Percentiles rank a stretch among this genome's conserved stretches.
phyloP scores from a whole-genome alignment of 495 filamentous ascomycete species.

The Penicillium canariense region DNA sequence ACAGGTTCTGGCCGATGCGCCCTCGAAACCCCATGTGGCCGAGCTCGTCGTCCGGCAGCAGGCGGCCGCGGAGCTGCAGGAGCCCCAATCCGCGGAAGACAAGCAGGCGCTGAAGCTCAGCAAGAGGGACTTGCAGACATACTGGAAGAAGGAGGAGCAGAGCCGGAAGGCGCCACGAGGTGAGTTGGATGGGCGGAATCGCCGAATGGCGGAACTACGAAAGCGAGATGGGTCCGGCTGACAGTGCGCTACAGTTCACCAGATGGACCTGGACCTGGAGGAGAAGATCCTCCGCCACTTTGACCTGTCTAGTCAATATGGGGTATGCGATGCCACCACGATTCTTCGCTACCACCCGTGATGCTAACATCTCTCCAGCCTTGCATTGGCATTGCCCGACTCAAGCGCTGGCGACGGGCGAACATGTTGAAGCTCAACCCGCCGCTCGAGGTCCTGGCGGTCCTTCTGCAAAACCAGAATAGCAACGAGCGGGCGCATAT shows the following conservation, averaged over 20 bases:
- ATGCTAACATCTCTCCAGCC: conserved; percentile 54
- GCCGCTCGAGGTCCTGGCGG: conserved; percentile 87
- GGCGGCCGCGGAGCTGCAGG: conserved; percentile 37
- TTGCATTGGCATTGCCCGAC: conserved; percentile 77
- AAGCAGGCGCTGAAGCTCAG: conserved; percentile 57
- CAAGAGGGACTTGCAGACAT: conserved; percentile 61
- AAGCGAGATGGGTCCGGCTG: neutral
- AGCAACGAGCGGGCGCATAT: conserved; percentile 65
- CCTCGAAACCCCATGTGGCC: conserved; percentile 41
- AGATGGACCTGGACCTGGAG: conserved; percentile 62
- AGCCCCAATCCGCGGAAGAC: conserved; percentile 50
- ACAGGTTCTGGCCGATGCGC: conserved; percentile 16
- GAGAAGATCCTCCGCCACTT: conserved; percentile 89
- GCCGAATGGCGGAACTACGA: neutral
- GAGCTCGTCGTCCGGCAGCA: conserved; percentile 49
- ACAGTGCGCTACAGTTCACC: conserved; percentile 57
- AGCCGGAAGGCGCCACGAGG: conserved; percentile 53
- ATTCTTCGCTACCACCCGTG: neutral
- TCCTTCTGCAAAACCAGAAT: conserved; percentile 67
- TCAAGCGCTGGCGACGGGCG: conserved; percentile 87
- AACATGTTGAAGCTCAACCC: conserved; percentile 74
- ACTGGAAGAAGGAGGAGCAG: conserved; percentile 69
- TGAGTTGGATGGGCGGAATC: conserved; percentile 14
- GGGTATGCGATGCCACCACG: conserved; percentile 58
- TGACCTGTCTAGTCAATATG: conserved; percentile 84